phyloP scores from a whole-genome alignment of 2,329 filamentous ascomycete genomes.

The Fusarium sp. region DNA sequence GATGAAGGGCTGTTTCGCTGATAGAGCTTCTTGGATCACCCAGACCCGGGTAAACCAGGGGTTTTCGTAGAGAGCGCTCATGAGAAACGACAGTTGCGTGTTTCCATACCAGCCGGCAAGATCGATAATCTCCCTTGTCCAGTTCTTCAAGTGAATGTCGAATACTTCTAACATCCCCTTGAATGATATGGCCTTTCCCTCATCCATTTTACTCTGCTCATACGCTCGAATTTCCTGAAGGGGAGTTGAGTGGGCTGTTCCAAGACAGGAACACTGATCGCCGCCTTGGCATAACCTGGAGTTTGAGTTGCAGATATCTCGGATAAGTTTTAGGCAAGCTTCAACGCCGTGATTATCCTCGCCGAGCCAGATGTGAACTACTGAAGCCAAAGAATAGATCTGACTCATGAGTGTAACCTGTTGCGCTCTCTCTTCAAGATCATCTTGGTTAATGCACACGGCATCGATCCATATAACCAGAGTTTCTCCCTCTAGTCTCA shows the following conservation, averaged over 20 bases:
- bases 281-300: conserved; percentile 3
- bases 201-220: background rate
- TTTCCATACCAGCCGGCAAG: conserved; percentile 26
- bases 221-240: background rate
- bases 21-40: conserved; percentile 31
- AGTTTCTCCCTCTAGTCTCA: background rate
- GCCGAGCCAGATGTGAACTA: conserved; percentile 25
- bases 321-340: conserved; percentile 4
- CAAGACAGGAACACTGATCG: background rate
- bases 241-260: background rate
- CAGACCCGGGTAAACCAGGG: conserved; percentile 29
- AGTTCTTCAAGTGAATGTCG: background rate
- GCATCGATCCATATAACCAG: conserved; percentile 36
- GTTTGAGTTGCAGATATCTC: conserved; percentile 29
- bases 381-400: conserved; percentile 16
- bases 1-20: background rate
- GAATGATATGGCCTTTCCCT: background rate
- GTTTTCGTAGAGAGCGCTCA: conserved; percentile 25
- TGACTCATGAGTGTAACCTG: conserved; percentile 30
- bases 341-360: conserved; percentile 6
- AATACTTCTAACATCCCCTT: conserved; percentile 25
- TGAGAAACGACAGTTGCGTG: conserved; percentile 14
- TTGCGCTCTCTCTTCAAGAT: conserved; percentile 25
- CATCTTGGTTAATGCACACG: conserved; percentile 35
- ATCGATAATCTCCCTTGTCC: conserved; percentile 16